phyloP scores from a whole-genome alignment of 805 yeast species.

The Priceomyces melissophilus region DNA sequence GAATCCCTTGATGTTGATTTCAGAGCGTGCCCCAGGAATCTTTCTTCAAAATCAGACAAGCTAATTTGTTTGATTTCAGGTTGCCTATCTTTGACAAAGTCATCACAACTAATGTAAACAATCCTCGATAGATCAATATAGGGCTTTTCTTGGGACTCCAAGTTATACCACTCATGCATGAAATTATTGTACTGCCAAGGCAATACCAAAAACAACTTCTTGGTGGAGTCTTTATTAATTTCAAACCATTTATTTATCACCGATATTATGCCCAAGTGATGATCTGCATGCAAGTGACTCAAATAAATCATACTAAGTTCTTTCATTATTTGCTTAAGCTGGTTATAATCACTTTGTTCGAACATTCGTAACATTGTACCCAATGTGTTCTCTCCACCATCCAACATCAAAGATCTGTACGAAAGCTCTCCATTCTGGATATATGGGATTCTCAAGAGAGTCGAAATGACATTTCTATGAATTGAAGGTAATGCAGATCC shows the following conservation, averaged over 20 bases:
- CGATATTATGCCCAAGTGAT: constrained; percentile 80
- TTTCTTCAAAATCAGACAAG: constrained; percentile 31
- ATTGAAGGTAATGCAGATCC: constrained; percentile 89
- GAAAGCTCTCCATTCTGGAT: constrained; percentile 13
- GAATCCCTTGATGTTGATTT: constrained; percentile 17
- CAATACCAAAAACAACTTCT: constrained; percentile 53
- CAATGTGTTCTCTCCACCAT: constrained; percentile 93
- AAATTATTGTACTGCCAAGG: constrained; percentile 76
- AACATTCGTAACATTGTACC: constrained; percentile 67
- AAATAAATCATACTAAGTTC: constrained; percentile 68
- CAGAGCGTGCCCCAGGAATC: constrained; percentile 19
- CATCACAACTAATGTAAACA: constrained; percentile 58
- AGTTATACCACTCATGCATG: constrained; percentile 60
- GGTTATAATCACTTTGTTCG: constrained; percentile 41
- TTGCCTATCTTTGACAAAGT: constrained; percentile 37
- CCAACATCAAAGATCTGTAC: constrained; percentile 58
- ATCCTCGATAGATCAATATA: constrained; percentile 39
- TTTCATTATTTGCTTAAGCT: constrained; percentile 39
- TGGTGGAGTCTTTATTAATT: constrained; percentile 26
- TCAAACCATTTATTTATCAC: constrained; percentile 67
- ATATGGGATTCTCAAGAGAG: constrained; percentile 68
- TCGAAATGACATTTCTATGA: constrained; percentile 80
- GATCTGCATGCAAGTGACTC: constrained; percentile 96
- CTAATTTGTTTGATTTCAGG: constrained; percentile 27
- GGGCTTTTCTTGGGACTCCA: constrained; percentile 35